phyloP scores from a whole-genome alignment of 768 basidiomycete genomes.

The Omphalotus guepiniiformis region DNA sequence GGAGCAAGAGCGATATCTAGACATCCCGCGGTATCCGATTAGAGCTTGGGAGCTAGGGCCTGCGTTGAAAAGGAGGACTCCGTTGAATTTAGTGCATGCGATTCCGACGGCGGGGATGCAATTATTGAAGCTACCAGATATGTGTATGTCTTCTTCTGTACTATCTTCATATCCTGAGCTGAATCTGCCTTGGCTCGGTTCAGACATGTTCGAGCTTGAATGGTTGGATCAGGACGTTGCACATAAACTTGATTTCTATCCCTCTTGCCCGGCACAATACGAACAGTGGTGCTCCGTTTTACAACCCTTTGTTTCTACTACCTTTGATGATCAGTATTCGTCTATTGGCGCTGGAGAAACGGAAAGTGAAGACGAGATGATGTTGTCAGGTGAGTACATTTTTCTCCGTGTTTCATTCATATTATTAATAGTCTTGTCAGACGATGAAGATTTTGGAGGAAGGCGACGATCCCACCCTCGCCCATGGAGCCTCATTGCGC shows the following conservation, averaged over 20 bases:
- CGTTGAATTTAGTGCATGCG: constrained; percentile 26
- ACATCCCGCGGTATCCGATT: constrained; percentile 25
- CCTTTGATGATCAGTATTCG: constrained; percentile 3
- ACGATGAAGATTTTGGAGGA: constrained; percentile 14
- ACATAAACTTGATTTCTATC: constrained; percentile 11
- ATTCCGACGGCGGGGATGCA: constrained; percentile 25
- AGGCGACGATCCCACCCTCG: constrained; percentile 21
- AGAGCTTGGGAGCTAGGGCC: constrained; percentile 36
- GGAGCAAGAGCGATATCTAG: constrained; percentile 10
- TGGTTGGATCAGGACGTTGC: constrained; percentile 20
- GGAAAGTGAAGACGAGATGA: constrained; percentile 24
- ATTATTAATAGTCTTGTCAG: too few species aligned
- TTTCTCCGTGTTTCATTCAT: constrained; percentile 16
- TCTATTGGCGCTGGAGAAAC: constrained; percentile 5
- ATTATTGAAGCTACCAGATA: constrained; percentile 24
- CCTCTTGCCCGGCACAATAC: constrained; percentile 14
- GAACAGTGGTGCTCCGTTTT: constrained; percentile 17
- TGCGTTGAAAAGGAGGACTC: constrained; percentile 23
- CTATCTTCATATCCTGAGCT: neutral
- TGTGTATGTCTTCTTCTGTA: constrained; percentile 17
- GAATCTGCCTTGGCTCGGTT: neutral
- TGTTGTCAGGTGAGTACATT: constrained; percentile 22
- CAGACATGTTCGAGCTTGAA: constrained; percentile 29
- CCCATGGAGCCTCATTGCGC: constrained; percentile 36
- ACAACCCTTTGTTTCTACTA: constrained; percentile 3